Conservation (phyloP, 2,329 filamentous ascomycete genomes). For the Fusarium solani-melongenae region DNA sequence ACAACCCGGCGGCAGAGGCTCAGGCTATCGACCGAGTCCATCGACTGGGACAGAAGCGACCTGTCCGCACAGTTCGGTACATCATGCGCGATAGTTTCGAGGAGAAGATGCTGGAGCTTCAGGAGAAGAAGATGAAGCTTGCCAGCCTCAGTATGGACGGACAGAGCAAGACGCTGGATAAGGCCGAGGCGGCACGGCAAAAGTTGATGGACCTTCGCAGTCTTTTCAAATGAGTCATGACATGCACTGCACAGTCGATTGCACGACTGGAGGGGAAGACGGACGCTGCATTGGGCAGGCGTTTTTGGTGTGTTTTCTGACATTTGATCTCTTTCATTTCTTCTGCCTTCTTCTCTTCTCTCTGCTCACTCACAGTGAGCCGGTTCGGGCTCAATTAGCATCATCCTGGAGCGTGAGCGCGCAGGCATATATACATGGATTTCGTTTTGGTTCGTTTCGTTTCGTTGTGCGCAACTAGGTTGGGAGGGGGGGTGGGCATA, state of each 20-base stretch:
- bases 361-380: slow-evolving; percentile 39
- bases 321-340: slow-evolving; percentile 28
- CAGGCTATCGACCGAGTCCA: slow-evolving; percentile 96
- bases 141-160: slow-evolving; percentile 87
- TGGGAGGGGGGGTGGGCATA: slow-evolving; percentile 18
- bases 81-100: slow-evolving; percentile 94
- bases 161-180: slow-evolving; percentile 63
- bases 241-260: slow-evolving; percentile 6
- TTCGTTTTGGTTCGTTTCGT: slow-evolving; percentile 14
- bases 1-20: slow-evolving; percentile 93
- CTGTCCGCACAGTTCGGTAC: slow-evolving; percentile 87
- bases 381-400: slow-evolving; percentile 31
- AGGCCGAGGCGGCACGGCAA: slow-evolving; percentile 67
- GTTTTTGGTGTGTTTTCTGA: slow-evolving; percentile 30
- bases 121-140: slow-evolving; percentile 91
- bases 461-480: slow-evolving; percentile 25
- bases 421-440: slow-evolving; percentile 26
- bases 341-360: slow-evolving; percentile 42
- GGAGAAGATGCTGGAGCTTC: slow-evolving; percentile 89
- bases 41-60: slow-evolving; percentile 87
- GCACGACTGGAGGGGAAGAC: slow-evolving; percentile 16
- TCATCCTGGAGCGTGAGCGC: slow-evolving; percentile 22
- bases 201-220: slow-evolving; percentile 68
- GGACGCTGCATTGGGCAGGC: slow-evolving; percentile 34
- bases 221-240: slow-evolving; percentile 62